A percentile compares a stretch with the other conserved stretches of the same genome.
These are phyloP conservation scores for Bremia lactucae DNA, from an alignment of 352 stramenopile species.

Conservation along the genomic window DNA sequence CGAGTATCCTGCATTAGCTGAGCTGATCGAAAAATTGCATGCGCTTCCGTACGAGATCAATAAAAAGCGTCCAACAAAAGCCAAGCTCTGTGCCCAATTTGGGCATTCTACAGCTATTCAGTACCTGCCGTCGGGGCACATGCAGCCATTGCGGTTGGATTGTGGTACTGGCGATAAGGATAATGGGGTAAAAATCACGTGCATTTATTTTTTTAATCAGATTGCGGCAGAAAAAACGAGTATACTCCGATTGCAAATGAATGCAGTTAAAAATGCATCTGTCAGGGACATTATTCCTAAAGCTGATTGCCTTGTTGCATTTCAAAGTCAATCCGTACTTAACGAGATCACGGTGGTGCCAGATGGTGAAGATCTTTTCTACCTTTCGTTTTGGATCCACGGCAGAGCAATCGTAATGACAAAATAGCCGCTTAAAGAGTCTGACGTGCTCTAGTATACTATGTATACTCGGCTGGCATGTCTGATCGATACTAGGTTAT, in stretches of 20 bases:
- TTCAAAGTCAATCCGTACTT: constrained; percentile 52
- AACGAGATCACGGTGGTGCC: constrained; percentile 50
- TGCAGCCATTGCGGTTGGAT: constrained; percentile 53
- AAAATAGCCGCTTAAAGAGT: no score
- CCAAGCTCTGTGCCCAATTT: constrained; percentile 58
- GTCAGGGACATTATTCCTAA: constrained; percentile 23
- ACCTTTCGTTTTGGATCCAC: constrained; percentile 78
- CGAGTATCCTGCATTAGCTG: constrained; percentile 56
- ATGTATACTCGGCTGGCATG: no score
- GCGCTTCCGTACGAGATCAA: constrained; percentile 81
- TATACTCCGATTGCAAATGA: constrained; percentile 29
- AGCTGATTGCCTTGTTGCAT: constrained; percentile 54
- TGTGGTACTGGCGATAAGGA: constrained; percentile 55
- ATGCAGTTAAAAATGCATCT: constrained; percentile 12
- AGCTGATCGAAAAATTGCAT: constrained; percentile 68
- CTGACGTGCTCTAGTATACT: no score
- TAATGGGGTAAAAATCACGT: constrained; percentile 73
- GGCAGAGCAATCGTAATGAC: no score
- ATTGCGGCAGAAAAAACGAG: constrained; percentile 5
- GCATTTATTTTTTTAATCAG: constrained; percentile 57
- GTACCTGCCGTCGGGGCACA: constrained; percentile 27
- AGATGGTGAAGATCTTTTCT: constrained; percentile 31
- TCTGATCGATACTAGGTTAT: no score
- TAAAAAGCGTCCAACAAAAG: constrained; percentile 29
- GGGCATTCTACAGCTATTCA: constrained; percentile 49